Evolutionary conservation across 257 asterid genomes (phyloP).

Genomic region (Capsicum chinense): DNA sequence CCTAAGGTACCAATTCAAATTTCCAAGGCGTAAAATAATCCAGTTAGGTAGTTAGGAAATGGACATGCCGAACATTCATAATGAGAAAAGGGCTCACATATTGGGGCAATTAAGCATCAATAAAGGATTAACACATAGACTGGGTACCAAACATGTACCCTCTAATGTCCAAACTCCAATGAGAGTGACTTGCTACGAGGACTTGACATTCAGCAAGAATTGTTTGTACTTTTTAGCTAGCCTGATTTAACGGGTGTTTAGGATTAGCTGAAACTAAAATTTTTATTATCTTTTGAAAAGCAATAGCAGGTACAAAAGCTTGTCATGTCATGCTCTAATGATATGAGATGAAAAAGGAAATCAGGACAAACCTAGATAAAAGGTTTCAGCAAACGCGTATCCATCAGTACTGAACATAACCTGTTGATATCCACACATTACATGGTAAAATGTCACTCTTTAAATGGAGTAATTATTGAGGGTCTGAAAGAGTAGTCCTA

Average conservation of each 20-base stretch:
- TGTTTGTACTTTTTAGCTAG: neutral
- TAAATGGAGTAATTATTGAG: neutral
- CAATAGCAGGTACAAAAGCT: neutral
- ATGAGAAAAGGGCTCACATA: neutral
- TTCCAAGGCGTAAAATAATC: neutral
- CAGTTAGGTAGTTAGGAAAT: neutral
- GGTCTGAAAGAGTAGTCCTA: neutral
- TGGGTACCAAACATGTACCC: neutral
- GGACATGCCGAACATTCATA: neutral
- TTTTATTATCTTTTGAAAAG: neutral
- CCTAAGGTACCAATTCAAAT: neutral
- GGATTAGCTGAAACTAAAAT: neutral
- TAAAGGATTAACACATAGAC: neutral
- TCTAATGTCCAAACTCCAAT: neutral
- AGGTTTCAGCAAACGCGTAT: slow-evolving; percentile 79
- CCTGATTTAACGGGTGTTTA: neutral
- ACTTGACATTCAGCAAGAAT: neutral
- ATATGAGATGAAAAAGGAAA: slow-evolving; percentile 18
- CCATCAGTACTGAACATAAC: slow-evolving; percentile 98
- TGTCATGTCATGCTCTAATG: neutral
- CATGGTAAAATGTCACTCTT: neutral
- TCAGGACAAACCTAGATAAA: slow-evolving; percentile 65
- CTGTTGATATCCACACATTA: slow-evolving; percentile 48
- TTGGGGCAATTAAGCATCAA: neutral
- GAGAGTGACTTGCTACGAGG: neutral